These are phyloP conservation scores for Chlamydomonas eustigma DNA, from an alignment of 139 green algal species.

Conservation along the genomic window DNA sequence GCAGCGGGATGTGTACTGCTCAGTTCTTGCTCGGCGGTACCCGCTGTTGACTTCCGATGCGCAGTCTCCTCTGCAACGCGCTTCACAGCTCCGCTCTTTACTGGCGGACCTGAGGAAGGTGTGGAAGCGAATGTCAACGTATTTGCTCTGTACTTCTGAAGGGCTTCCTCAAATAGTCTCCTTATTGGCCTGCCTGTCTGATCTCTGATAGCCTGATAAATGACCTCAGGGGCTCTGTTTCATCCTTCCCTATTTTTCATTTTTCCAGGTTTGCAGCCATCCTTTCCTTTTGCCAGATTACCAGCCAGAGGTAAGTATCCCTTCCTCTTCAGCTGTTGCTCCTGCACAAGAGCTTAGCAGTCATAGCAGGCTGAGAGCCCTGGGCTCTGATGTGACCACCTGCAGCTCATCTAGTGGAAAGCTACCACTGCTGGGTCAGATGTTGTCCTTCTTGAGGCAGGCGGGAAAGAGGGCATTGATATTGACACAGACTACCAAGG, in stretches of 20 bases:
- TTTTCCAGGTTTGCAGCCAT: conserved; percentile 46
- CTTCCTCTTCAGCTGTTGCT: background rate
- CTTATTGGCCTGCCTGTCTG: no score
- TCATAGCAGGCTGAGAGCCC: background rate
- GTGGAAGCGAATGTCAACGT: no score
- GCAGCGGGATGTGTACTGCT: conserved; percentile 55
- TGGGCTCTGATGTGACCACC: background rate
- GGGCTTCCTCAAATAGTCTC: no score
- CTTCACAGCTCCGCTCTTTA: background rate
- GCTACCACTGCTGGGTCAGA: conserved; percentile 2
- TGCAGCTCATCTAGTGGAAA: background rate
- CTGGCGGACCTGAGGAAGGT: conserved; percentile 20
- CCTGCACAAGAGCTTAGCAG: background rate
- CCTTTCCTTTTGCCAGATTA: conserved; percentile 48
- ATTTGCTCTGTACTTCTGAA: no score
- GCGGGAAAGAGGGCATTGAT: conserved; percentile 51
- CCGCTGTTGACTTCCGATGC: conserved; percentile 50
- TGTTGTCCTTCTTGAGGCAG: conserved; percentile 16
- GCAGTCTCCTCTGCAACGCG: conserved; percentile 13
- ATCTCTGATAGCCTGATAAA: no score
- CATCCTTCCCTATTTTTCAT: no score
- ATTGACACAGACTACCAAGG: conserved; percentile 46
- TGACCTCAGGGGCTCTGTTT: no score
- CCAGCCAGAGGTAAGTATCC: conserved; percentile 11
- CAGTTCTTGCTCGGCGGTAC: conserved; percentile 50